Percentiles rank a stretch among this genome's conserved stretches.
Evolutionary conservation across 345 rosid species (phyloP).

Genomic region (Pistacia atlantica): DNA sequence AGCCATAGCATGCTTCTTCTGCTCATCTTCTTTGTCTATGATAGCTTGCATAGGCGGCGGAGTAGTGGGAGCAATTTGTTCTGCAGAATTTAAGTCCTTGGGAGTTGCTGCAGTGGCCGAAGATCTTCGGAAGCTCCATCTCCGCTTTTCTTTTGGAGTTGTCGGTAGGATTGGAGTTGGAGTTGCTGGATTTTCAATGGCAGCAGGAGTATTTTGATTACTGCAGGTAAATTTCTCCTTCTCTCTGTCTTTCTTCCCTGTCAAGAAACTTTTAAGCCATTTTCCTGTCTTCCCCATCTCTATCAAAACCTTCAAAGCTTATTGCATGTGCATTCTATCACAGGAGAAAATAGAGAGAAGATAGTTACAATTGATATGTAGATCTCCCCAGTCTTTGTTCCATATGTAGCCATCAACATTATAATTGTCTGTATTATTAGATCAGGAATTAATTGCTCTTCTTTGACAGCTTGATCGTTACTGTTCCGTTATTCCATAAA

Average conservation of each 20-base stretch:
- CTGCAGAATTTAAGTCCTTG: constrained; percentile 36
- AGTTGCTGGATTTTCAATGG: constrained; percentile 43
- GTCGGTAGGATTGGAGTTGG: constrained; percentile 45
- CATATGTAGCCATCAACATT: constrained; percentile 18
- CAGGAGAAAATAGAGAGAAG: constrained; percentile 24
- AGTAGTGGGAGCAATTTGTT: constrained; percentile 27
- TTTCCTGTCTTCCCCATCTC: constrained; percentile 84
- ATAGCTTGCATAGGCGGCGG: constrained; percentile 13
- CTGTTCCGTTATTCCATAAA: constrained; percentile 21
- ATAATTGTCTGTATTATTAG: constrained; percentile 11
- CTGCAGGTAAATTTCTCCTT: constrained; percentile 25
- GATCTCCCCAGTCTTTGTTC: constrained; percentile 11
- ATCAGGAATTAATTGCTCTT: constrained; percentile 13
- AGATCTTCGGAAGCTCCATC: constrained; percentile 93
- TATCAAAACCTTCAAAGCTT: constrained; percentile 25
- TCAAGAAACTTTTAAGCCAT: constrained; percentile 75
- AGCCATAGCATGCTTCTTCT: constrained; percentile 50
- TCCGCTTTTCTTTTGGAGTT: constrained; percentile 75
- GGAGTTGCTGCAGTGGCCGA: constrained; percentile 51
- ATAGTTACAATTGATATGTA: constrained; percentile 20
- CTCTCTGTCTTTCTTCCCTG: constrained; percentile 66
- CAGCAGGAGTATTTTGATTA: constrained; percentile 26
- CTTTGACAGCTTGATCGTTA: constrained; percentile 37
- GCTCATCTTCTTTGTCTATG: constrained; percentile 41
- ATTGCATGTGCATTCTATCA: constrained; percentile 13